Evolutionary conservation across 2,329 filamentous ascomycete genomes (phyloP).

Genomic region (Aureobasidium sp.): DNA sequence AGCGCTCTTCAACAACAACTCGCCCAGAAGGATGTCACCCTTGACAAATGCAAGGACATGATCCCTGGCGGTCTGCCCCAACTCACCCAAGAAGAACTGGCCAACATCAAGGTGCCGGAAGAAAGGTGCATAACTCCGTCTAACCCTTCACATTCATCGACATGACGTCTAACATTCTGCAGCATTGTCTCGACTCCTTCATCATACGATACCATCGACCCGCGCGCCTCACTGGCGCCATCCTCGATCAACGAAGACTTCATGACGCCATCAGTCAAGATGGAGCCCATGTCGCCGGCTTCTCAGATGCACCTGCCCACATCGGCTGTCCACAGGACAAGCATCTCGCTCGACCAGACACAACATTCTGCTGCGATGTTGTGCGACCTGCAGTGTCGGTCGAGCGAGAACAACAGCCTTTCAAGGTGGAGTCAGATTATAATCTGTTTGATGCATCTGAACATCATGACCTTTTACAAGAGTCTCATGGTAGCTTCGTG

Average conservation of each 20-base stretch:
- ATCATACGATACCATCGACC: slow-evolving; percentile 20
- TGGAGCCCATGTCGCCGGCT: slow-evolving; percentile 18
- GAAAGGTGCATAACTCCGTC: slow-evolving; percentile 18
- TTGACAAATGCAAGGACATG: slow-evolving; percentile 19
- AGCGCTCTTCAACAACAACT: slow-evolving; percentile 13
- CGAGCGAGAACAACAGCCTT: slow-evolving; percentile 37
- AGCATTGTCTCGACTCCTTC: slow-evolving; percentile 16
- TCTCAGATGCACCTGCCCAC: slow-evolving; percentile 8
- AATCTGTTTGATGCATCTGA: slow-evolving; percentile 27
- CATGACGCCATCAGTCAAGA: slow-evolving; percentile 23
- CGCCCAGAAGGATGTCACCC: slow-evolving; percentile 17
- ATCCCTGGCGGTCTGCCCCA: slow-evolving; percentile 18
- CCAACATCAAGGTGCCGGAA: slow-evolving; percentile 16
- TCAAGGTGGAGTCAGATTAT: slow-evolving; percentile 21
- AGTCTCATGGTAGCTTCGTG: slow-evolving; percentile 28
- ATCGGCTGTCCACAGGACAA: slow-evolving; percentile 14
- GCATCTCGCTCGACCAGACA: slow-evolving; percentile 72
- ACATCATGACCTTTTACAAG: slow-evolving; percentile 29
- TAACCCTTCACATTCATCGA: not conserved
- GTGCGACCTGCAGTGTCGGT: slow-evolving; percentile 99
- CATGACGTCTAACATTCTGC: slow-evolving; percentile 11
- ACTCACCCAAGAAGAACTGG: slow-evolving; percentile 17
- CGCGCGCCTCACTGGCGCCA: slow-evolving; percentile 19
- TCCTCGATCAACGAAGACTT: slow-evolving; percentile 18
- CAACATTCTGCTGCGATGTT: slow-evolving; percentile 99